Percentiles rank a stretch among this genome's conserved stretches.
Conservation (phyloP, 2,329 filamentous ascomycete species). For the Hymenoscyphus linearis region DNA sequence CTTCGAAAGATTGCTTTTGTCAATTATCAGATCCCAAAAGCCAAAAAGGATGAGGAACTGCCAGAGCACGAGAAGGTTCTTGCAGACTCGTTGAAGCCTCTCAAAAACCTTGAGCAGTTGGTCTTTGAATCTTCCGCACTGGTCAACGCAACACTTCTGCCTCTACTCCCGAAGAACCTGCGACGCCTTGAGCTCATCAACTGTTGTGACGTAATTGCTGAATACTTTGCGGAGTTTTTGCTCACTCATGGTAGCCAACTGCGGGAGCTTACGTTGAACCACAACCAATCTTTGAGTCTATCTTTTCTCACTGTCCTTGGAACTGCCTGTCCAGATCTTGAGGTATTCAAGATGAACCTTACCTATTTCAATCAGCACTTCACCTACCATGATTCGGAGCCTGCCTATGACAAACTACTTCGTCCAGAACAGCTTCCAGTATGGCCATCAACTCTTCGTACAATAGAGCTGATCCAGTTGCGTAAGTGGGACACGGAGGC, state of each 20-base stretch:
- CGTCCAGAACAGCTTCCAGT: slow-evolving; percentile 58
- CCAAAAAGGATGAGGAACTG: slow-evolving; percentile 28
- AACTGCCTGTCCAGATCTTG: slow-evolving; percentile 62
- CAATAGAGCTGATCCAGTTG: slow-evolving; percentile 71
- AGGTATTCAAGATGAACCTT: slow-evolving; percentile 70
- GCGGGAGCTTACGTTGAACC: slow-evolving; percentile 61
- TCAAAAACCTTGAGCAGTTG: slow-evolving; percentile 62
- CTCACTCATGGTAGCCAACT: slow-evolving; percentile 62
- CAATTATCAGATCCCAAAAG: slow-evolving; percentile 56
- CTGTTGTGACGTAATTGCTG: slow-evolving; percentile 68
- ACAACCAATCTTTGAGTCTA: slow-evolving; percentile 75
- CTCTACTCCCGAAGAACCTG: slow-evolving; percentile 60
- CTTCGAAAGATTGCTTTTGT: slow-evolving; percentile 55
- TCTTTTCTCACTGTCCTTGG: slow-evolving; percentile 66
- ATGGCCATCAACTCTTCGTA: slow-evolving; percentile 70
- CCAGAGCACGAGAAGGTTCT: slow-evolving; percentile 37
- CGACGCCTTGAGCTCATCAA: slow-evolving; percentile 68
- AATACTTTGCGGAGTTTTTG: slow-evolving; percentile 61
- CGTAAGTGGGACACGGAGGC: slow-evolving; percentile 66
- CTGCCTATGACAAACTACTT: slow-evolving; percentile 68
- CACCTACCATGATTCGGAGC: slow-evolving; percentile 65
- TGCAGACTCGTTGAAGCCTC: slow-evolving; percentile 41
- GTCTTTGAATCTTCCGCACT: slow-evolving; percentile 71
- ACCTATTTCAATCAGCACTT: slow-evolving; percentile 69
- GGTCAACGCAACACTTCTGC: slow-evolving; percentile 63